Conservation (phyloP, 2,329 filamentous ascomycete species). For the Nakataea oryzae region DNA sequence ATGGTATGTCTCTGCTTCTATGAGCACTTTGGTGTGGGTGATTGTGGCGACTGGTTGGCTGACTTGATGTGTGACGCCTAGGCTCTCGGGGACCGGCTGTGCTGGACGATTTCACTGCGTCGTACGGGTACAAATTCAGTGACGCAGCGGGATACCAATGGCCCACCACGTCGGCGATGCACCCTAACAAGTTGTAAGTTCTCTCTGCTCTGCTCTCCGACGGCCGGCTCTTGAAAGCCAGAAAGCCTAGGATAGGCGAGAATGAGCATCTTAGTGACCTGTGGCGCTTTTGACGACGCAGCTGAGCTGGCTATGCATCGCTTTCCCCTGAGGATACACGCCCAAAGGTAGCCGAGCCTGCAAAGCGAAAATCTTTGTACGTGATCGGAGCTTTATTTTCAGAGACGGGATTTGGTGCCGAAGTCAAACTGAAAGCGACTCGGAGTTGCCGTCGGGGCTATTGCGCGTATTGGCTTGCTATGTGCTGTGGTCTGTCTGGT, state of each 20-base stretch:
- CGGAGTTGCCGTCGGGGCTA: neutral
- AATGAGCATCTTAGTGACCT: neutral
- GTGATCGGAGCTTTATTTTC: neutral
- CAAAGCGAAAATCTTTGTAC: neutral
- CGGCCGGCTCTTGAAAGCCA: neutral
- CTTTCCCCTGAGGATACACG: neutral
- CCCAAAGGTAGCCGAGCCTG: neutral
- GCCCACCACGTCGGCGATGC: conserved; percentile 64
- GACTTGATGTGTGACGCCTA: conserved; percentile 26
- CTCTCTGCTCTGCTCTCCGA: neutral
- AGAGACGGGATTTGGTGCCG: neutral
- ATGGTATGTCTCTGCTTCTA: conserved; percentile 53
- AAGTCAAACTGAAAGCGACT: neutral
- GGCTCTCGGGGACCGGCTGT: conserved; percentile 94
- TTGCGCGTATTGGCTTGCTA: neutral
- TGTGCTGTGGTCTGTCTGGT: neutral
- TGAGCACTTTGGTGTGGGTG: neutral
- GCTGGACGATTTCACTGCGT: conserved; percentile 94
- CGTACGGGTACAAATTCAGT: conserved; percentile 98
- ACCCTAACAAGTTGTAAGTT: conserved; percentile 72
- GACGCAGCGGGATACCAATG: conserved; percentile 94
- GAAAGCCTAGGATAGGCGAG: neutral
- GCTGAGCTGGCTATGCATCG: neutral
- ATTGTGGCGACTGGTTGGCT: neutral
- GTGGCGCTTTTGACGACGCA: neutral